Conservation (phyloP, 345 rosid genomes). For the Adansonia digitata region DNA sequence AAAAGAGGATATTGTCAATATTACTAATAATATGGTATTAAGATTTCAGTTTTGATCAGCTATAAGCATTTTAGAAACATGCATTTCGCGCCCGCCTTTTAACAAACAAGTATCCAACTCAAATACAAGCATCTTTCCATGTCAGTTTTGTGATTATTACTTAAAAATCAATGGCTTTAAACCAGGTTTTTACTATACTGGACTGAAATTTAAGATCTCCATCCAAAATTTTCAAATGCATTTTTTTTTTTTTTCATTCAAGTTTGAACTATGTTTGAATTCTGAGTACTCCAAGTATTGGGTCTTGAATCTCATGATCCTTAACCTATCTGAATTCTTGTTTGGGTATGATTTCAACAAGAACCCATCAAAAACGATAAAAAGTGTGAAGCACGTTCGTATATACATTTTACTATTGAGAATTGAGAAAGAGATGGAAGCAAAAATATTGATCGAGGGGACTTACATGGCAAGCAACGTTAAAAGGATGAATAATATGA, state of each 20-base stretch:
- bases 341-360: background rate
- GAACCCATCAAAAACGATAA: background rate
- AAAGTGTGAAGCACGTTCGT: background rate
- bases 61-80: no score
- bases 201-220: background rate
- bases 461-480: constrained; percentile 55
- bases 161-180: background rate
- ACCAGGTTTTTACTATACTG: background rate
- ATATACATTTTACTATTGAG: background rate
- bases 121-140: background rate
- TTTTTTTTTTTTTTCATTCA: no score
- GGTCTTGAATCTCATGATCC: background rate
- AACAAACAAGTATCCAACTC: no score
- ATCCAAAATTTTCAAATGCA: background rate
- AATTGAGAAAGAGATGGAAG: background rate
- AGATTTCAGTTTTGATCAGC: no score
- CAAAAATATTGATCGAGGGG: background rate
- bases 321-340: background rate
- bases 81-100: no score
- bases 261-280: background rate
- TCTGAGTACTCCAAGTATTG: background rate
- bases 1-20: background rate
- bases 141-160: background rate
- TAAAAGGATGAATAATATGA: constrained; percentile 37
- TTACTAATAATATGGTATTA: background rate